A percentile compares a stretch with the other conserved stretches of the same genome.
Evolutionary conservation across 1,284 basidiomycete species (phyloP).

Genomic region (Austroboletus novae-zelandiae): DNA sequence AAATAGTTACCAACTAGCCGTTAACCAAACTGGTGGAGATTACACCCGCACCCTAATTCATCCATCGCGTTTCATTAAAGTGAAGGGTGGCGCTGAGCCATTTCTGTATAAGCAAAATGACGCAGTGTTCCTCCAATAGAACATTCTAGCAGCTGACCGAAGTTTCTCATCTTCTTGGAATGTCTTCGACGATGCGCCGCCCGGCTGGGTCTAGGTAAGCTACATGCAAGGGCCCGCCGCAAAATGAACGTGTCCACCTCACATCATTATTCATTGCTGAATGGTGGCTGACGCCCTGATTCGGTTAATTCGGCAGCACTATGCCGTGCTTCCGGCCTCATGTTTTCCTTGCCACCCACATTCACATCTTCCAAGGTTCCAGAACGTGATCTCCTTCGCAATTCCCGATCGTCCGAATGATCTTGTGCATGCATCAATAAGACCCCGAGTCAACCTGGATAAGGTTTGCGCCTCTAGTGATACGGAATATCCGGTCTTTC

Average conservation of each 20-base stretch:
- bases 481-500: not conserved
- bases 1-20: conserved; percentile 16
- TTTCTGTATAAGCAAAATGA: conserved; percentile 10
- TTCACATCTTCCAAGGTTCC: conserved; percentile 22
- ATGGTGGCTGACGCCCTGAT: conserved; percentile 18
- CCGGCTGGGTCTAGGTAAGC: conserved; percentile 15
- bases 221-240: conserved; percentile 10
- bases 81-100: conserved; percentile 12
- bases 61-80: conserved; percentile 20
- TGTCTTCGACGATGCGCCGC: conserved; percentile 9
- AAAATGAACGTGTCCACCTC: conserved; percentile 15
- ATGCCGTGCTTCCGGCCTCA: conserved; percentile 28
- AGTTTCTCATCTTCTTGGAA: conserved; percentile 10
- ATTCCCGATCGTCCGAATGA: conserved; percentile 24
- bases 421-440: conserved; percentile 10
- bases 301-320: conserved; percentile 14
- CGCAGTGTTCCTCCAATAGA: conserved; percentile 10
- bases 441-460: conserved; percentile 20
- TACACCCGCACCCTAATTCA: conserved; percentile 19
- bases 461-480: not conserved
- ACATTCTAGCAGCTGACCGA: conserved; percentile 7
- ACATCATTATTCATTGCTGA: conserved; percentile 12
- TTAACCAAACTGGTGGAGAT: conserved; percentile 17
- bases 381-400: conserved; percentile 20
- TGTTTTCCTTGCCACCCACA: conserved; percentile 28